phyloP scores from a whole-genome alignment of 257 asterid genomes.

The Lithospermum erythrorhizon region DNA sequence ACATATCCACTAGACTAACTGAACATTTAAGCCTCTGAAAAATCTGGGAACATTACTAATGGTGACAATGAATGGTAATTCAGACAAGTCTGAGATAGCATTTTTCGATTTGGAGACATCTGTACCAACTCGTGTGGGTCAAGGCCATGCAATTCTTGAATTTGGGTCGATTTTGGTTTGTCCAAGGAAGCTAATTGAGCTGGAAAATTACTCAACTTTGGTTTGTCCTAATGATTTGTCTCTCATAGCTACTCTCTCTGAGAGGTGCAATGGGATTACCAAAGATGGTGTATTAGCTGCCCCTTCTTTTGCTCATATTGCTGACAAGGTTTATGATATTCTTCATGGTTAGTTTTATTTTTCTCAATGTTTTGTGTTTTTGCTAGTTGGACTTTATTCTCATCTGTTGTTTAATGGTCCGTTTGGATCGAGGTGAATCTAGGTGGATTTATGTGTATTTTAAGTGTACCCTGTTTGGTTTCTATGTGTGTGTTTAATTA shows the following conservation, averaged over 20 bases:
- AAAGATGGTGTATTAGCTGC: constrained; percentile 57
- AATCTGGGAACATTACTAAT: not conserved
- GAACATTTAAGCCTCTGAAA: no score
- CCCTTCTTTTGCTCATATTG: constrained; percentile 61
- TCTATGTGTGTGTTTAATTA: no score
- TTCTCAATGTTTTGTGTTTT: constrained; percentile 1
- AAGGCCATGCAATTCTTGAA: constrained; percentile 61
- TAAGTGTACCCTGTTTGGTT: no score
- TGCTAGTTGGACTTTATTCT: not conserved
- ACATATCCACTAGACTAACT: no score
- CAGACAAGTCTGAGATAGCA: constrained; percentile 62
- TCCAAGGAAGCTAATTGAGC: constrained; percentile 88
- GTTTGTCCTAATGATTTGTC: constrained; percentile 62
- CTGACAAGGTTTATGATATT: constrained; percentile 62
- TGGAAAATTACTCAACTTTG: constrained; percentile 57
- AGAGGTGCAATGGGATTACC: constrained; percentile 71
- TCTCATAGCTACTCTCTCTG: constrained; percentile 59
- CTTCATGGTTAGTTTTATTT: constrained; percentile 49
- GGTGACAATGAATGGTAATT: constrained; percentile 15
- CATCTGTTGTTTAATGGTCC: no score
- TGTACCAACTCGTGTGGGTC: constrained; percentile 65
- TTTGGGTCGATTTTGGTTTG: constrained; percentile 90
- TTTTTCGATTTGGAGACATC: constrained; percentile 94
- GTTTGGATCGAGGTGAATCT: no score
- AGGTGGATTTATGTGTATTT: no score